A percentile compares a stretch with the other conserved stretches of the same genome.
phyloP scores from a whole-genome alignment of 352 stramenopile species.

The Globisporangium orthogonon region DNA sequence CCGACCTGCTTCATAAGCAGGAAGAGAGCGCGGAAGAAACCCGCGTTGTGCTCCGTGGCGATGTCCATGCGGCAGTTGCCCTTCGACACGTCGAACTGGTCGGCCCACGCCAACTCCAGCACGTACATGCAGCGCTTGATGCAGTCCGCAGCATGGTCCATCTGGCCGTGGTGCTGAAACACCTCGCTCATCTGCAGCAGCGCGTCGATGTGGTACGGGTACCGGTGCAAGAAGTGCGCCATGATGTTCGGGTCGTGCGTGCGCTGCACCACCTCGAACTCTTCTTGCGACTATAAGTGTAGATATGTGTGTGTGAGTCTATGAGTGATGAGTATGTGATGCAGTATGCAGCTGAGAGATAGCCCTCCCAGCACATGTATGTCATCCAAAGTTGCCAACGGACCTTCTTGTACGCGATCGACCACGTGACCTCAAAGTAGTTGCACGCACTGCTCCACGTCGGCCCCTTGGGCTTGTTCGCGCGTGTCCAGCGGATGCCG shows the following conservation, averaged over 20 bases:
- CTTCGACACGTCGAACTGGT: slow-evolving; percentile 79
- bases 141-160: slow-evolving; percentile 77
- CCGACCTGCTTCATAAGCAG: slow-evolving; percentile 82
- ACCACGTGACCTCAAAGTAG: slow-evolving; percentile 85
- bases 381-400: not conserved
- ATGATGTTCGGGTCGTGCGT: slow-evolving; percentile 84
- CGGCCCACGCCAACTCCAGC: slow-evolving; percentile 74
- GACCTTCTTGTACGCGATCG: slow-evolving; percentile 86
- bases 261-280: slow-evolving; percentile 76
- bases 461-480: slow-evolving; percentile 60
- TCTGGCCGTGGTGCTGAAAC: slow-evolving; percentile 85
- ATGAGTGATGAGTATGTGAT: not conserved
- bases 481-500: slow-evolving; percentile 79
- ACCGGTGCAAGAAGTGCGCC: slow-evolving; percentile 69
- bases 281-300: slow-evolving; percentile 49
- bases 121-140: slow-evolving; percentile 86
- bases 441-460: slow-evolving; percentile 65
- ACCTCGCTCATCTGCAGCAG: slow-evolving; percentile 84
- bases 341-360: not conserved
- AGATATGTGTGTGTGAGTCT: not conserved
- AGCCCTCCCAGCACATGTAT: not conserved
- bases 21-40: slow-evolving; percentile 74
- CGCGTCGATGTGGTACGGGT: slow-evolving; percentile 83
- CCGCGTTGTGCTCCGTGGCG: slow-evolving; percentile 62
- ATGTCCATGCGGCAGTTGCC: slow-evolving; percentile 83